These are phyloP conservation scores for Fusarium verrucosum DNA, from an alignment of 2,329 filamentous ascomycete genomes.

Conservation along the genomic window DNA sequence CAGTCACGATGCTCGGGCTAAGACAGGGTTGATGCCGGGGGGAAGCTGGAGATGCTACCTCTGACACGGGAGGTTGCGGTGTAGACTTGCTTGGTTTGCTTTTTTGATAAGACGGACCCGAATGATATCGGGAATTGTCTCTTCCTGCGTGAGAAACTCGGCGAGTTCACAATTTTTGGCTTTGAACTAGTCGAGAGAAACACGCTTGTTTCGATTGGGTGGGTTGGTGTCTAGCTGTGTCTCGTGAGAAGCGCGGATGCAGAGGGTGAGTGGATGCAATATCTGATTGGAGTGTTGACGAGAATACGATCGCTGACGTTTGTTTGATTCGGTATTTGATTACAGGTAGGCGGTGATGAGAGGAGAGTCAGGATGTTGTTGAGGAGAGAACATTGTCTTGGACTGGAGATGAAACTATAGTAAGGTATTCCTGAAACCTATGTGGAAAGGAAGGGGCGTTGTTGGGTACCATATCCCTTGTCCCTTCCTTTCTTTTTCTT, in stretches of 20 bases:
- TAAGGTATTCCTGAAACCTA: constrained; percentile 17
- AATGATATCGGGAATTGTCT: constrained; percentile 34
- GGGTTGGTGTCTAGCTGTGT: constrained; percentile 27
- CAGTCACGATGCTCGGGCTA: constrained; percentile 34
- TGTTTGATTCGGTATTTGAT: constrained; percentile 1
- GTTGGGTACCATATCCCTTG: too few relatives aligned
- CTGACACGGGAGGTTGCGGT: constrained; percentile 31
- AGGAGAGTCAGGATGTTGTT: background rate
- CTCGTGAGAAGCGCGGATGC: constrained; percentile 30
- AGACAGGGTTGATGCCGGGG: constrained; percentile 27
- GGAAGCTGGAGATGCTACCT: constrained; percentile 4
- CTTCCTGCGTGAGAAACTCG: constrained; percentile 16
- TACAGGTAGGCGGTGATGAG: constrained; percentile 1
- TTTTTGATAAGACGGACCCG: constrained; percentile 27
- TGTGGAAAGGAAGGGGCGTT: constrained; percentile 13
- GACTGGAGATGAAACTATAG: constrained; percentile 24
- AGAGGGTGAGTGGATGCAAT: constrained; percentile 30
- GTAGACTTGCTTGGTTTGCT: constrained; percentile 33
- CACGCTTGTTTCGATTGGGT: constrained; percentile 33
- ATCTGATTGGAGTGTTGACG: constrained; percentile 15
- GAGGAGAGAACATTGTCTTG: constrained; percentile 22
- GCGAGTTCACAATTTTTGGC: constrained; percentile 33
- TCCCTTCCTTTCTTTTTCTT: constrained; percentile 12
- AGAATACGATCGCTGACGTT: background rate
- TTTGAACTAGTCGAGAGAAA: constrained; percentile 34